Base-by-base conservation (phyloP, 108 stramenopile genomes). In the Cyclostephanos tholiformis region DNA sequence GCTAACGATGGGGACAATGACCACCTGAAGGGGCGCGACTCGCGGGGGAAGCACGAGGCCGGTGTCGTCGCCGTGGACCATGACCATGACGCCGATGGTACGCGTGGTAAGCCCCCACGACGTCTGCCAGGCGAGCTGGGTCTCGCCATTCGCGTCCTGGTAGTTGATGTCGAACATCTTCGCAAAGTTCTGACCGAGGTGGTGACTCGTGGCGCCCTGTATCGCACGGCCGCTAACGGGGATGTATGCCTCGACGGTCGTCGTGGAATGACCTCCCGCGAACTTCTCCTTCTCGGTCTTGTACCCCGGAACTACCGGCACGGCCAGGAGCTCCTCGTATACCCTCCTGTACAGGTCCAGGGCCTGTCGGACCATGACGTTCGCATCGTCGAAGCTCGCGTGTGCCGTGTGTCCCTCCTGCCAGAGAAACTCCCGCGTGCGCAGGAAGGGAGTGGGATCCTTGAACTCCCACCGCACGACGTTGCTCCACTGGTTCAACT, bases 371-470 rank as follows among this genome's bases (percentile, higher is more conserved):
- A 99, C 99, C 97, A 97, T 98, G 52, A 81, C 75, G 74, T 99
- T 85, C 11, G 99, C 97, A 65, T 99, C 99, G 44, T 97, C 98
- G 69, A 85, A 94, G 30, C 89, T 89, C 14, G 97, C 88, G 85
- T 99, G 98, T 23, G 99, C 99, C 41, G 99, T 98, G 89, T 99
- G 99, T 17, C 99, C 99, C 83, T 99, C 98, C 80, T 99, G 98
- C 99, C 99, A 99, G 50, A 99, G 83, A 76, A 99, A 99, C 84
- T 99, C 98, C 46, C 98, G 84, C 23, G 95, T 92, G 55, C 99
- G 84, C 35, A 99, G 82, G 64, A 99, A 99, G 0, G 99, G 99
- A 17, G 98, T 99, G 20, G 99, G 97, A 78, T 98, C 83, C 83
- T 99, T 99, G 79, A 99, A 98, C 79, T 99, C 99, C 99, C 99